Evolutionary conservation across 1,284 basidiomycete species (phyloP), one percentile per base, ranked within the genome.

Genomic region (Ganoderma boninense): DNA sequence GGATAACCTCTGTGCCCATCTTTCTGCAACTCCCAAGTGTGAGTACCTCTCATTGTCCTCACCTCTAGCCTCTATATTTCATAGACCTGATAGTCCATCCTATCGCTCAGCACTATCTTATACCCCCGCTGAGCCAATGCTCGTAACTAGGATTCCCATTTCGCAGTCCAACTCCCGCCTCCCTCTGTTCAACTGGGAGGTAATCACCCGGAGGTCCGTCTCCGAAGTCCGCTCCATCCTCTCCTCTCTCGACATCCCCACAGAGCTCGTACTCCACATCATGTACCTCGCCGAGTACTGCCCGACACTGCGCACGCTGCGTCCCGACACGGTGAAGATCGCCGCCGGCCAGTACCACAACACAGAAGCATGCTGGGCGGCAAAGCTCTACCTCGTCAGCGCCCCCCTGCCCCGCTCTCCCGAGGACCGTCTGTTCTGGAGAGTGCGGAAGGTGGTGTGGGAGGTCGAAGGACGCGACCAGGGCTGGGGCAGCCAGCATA

Each of bases 381-480:
- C 72, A 4, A 44, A 40, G 18, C 62, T 67, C n/a, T 67, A 66
- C 59, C 29, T 73, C 57, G 23, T 69, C 52, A 59, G 44, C 1
- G 59, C 65, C 14, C 65, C 69, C 14, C 10, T 73, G 2, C 69
- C 67, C 2, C 54, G 46, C 1, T 44, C 46, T 14, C 49, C 13
- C 0, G 60, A 57, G 23, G 69, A 57, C 29, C 6, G 7, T 6
- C 65, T 65, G 62, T 61, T 26, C 32, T 70, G 65, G 63, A 63
- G 65, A 40, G 65, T 60, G 38, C 62, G 42, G 40, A 64, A 46
- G 38, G 64, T 71, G 44, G n/a, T 38, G 20, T 73, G 69, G 72
- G 49, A 57, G 0, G n/a, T 73, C 65, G 59, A 59, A 40, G 59
- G 69, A 35, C 71, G 57, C n/a, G 71, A 73, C 38, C 69, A 73